Percentiles rank a stretch among this genome's conserved stretches.
These are phyloP conservation scores for Plasmodium berghei DNA, from an alignment of 169 alveolate genomes.

Conservation along the genomic window DNA sequence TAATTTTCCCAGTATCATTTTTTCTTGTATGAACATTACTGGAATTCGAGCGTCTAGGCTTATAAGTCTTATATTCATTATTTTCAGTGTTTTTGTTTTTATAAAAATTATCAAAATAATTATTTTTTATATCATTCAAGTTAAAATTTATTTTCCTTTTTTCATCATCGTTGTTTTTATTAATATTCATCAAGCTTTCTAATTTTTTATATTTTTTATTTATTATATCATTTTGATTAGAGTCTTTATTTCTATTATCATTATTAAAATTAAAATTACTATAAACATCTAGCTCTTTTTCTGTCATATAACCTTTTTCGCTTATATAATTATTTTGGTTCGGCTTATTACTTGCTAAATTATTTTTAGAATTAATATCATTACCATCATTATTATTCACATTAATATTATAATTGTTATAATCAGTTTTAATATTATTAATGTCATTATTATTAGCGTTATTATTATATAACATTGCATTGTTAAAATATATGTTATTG, in stretches of 20 bases:
- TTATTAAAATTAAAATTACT: slow-evolving; percentile 36
- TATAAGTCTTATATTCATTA: slow-evolving; percentile 19
- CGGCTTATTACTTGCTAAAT: slow-evolving; percentile 37
- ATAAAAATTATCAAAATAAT: not conserved
- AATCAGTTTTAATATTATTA: slow-evolving; percentile 12
- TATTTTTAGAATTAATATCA: slow-evolving; percentile 18
- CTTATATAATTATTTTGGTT: slow-evolving; percentile 25
- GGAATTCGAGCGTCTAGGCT: slow-evolving; percentile 68
- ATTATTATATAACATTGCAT: slow-evolving; percentile 8
- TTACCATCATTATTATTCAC: slow-evolving; percentile 11
- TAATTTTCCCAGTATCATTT: slow-evolving; percentile 16
- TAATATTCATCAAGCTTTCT: not conserved
- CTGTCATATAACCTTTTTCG: slow-evolving; percentile 9
- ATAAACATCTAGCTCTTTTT: slow-evolving; percentile 3
- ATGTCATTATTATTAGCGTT: slow-evolving; percentile 17
- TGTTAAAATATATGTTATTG: slow-evolving; percentile 8
- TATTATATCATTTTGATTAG: not conserved
- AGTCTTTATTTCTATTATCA: slow-evolving; percentile 4
- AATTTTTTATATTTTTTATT: not conserved
- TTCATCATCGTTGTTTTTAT: not conserved
- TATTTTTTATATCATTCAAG: not conserved
- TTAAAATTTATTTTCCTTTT: not conserved
- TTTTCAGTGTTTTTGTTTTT: slow-evolving; percentile 12
- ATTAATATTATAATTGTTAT: slow-evolving; percentile 40
- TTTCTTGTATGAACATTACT: slow-evolving; percentile 53